Percentiles rank a stretch among this genome's conserved stretches.
Conservation (phyloP, 2,329 filamentous ascomycete species). For the Trichophyton mentagrophytes region DNA sequence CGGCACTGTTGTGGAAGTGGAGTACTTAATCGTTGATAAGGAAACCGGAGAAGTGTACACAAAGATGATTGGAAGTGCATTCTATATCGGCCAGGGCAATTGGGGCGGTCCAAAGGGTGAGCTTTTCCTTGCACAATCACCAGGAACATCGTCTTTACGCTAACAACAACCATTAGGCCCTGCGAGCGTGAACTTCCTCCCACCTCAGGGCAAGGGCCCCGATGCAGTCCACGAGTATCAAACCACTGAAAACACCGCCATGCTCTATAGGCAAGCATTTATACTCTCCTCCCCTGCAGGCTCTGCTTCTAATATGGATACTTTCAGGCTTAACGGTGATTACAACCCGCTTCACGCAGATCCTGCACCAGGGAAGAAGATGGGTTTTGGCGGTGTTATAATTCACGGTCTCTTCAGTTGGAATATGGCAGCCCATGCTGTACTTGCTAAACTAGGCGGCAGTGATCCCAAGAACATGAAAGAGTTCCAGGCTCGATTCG, state of each 20-base stretch:
- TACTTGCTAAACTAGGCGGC: slow-evolving; percentile 60
- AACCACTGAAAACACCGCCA: slow-evolving; percentile 57
- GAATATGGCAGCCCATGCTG: slow-evolving; percentile 63
- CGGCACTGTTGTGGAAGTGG: slow-evolving; percentile 67
- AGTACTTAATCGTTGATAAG: slow-evolving; percentile 62
- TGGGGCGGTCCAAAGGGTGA: slow-evolving; percentile 84
- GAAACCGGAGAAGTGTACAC: slow-evolving; percentile 57
- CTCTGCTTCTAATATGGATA: background rate
- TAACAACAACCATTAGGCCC: slow-evolving; percentile 34
- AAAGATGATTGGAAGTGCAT: slow-evolving; percentile 55
- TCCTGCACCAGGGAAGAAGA: slow-evolving; percentile 70
- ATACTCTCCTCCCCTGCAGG: background rate
- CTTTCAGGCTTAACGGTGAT: slow-evolving; percentile 64
- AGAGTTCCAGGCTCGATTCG: slow-evolving; percentile 82
- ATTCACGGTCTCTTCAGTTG: slow-evolving; percentile 82
- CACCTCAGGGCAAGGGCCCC: slow-evolving; percentile 57
- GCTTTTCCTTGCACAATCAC: slow-evolving; percentile 4
- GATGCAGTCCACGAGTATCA: slow-evolving; percentile 59
- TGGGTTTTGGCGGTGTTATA: slow-evolving; percentile 83
- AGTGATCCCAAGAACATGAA: slow-evolving; percentile 69
- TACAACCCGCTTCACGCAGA: slow-evolving; percentile 89
- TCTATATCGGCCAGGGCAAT: slow-evolving; percentile 66
- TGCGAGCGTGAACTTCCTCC: slow-evolving; percentile 62
- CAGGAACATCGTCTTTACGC: background rate
- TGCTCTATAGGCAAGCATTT: slow-evolving; percentile 50